Base-by-base conservation (phyloP, 2,329 filamentous ascomycete genomes). In the Aureobasidium namibiae region DNA sequence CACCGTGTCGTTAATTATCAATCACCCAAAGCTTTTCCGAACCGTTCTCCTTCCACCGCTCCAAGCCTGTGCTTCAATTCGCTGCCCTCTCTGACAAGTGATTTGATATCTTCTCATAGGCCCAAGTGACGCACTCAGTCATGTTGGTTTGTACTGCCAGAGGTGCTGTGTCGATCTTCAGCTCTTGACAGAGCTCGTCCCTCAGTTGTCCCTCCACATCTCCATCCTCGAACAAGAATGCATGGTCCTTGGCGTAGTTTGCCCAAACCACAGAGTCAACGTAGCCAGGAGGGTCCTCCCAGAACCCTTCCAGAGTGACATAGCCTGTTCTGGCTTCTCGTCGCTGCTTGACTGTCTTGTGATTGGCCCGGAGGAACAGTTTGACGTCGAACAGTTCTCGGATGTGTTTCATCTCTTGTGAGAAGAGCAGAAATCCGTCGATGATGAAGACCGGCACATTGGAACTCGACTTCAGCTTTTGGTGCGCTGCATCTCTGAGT, bases 221-320 rank as follows among this genome's bases (percentile, higher is more conserved):
- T 0, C 83, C 86, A 8, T 76, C 74, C 63, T 85, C 73, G 69
- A 96, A 94, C 71, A 99, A 76, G 80, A 89, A 95, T 23, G 78
- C 77, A 74, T 97, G 92, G 66, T 90, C 84, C 56, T 82, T 78
- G 3, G 88, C 89, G 72, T 96, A 97, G 67, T 95, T 92, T 3
- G 92, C 92, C 94, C 94, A 99, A 4, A 99, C 94, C 58, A 99
- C 82, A 70, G 88, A 83, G 70, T 97, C 92, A 38, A 97, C 91
- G 71, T 97, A 99, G 0, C 90, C 92, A 0, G 90, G 90, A 0
- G 94, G 94, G 72, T 99, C 94, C 60, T 86, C 81, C 94, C 94
- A 99, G 75, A 96, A 99, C 29, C 92, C 92, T 68, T 96, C 79
- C 38, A 75, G 69, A 45, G 89, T 92, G 31, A 90, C 88, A 70